phyloP scores from a whole-genome alignment of 768 basidiomycete genomes.

The Leccinum olivaceopallidum region DNA sequence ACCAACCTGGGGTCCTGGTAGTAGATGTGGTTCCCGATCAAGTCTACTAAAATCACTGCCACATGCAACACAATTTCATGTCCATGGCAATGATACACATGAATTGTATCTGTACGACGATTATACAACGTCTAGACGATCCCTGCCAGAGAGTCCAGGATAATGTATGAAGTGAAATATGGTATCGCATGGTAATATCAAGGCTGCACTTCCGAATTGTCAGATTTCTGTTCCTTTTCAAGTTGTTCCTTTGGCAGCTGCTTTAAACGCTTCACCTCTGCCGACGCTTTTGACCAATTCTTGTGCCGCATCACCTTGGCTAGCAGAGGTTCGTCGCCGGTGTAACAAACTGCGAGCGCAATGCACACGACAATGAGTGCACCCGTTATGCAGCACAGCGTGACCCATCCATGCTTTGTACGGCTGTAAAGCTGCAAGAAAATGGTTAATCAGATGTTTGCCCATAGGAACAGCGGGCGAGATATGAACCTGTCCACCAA shows the following conservation, averaged over 20 bases:
- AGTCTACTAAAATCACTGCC: neutral
- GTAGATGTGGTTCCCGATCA: neutral
- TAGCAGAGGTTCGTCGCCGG: constrained; percentile 49
- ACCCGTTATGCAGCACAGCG: constrained; percentile 49
- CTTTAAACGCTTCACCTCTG: constrained; percentile 14
- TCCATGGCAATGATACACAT: constrained; percentile 11
- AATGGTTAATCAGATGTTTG: constrained; percentile 5
- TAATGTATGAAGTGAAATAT: constrained; percentile 3
- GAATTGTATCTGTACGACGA: constrained; percentile 10
- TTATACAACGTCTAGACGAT: constrained; percentile 13
- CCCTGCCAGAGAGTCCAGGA: constrained; percentile 12
- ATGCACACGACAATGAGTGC: constrained; percentile 42
- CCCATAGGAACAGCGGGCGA: neutral
- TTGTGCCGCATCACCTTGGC: constrained; percentile 26
- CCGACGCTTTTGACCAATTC: constrained; percentile 10
- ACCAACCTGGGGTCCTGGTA: neutral
- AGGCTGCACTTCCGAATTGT: constrained; percentile 2
- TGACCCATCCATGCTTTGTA: constrained; percentile 57
- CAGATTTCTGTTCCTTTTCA: constrained; percentile 1
- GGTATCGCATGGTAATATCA: constrained; percentile 9
- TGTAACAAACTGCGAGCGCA: constrained; percentile 44
- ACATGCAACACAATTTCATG: neutral
- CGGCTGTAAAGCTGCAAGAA: constrained; percentile 57
- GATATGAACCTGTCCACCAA: constrained; percentile 61
- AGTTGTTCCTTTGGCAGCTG: constrained; percentile 1